Evolutionary conservation across 1,284 basidiomycete genomes (phyloP).

Genomic region (Ceratobasidium sp.): DNA sequence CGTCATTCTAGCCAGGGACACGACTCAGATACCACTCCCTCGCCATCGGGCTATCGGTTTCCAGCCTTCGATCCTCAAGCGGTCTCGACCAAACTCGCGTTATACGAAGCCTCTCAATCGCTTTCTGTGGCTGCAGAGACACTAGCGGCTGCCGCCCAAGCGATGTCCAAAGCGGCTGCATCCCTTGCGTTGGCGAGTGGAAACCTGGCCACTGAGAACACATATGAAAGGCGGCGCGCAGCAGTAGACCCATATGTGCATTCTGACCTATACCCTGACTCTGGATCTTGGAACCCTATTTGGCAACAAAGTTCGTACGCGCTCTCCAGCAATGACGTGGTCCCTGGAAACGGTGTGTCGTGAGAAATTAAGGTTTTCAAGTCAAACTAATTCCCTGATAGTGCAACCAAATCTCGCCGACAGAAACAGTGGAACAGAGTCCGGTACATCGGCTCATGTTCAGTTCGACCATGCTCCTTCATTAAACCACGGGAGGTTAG

Average conservation of each 20-base stretch:
- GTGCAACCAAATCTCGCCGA: too few relatives aligned
- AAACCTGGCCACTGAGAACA: background rate
- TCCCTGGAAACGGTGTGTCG: background rate
- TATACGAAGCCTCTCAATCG: constrained; percentile 14
- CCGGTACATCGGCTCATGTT: too few relatives aligned
- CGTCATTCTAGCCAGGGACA: background rate
- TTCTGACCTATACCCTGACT: background rate
- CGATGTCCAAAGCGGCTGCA: constrained; percentile 29
- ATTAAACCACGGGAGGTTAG: too few relatives aligned
- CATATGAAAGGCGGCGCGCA: background rate
- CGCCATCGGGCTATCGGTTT: constrained; percentile 24
- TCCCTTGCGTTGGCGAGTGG: constrained; percentile 14
- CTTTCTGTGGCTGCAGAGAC: constrained; percentile 17
- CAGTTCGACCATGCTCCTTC: too few relatives aligned
- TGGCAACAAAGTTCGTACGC: constrained; percentile 22
- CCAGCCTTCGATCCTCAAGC: constrained; percentile 3
- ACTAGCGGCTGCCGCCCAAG: constrained; percentile 19
- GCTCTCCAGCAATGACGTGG: background rate
- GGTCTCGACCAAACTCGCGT: constrained; percentile 13
- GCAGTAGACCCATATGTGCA: background rate
- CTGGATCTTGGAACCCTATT: background rate
- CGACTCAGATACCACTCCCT: constrained; percentile 38
- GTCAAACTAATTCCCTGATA: too few relatives aligned
- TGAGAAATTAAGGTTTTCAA: too few relatives aligned
- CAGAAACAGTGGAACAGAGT: too few relatives aligned